Evolutionary conservation across 768 basidiomycete genomes (phyloP).

Genomic region (Mycena rosella): DNA sequence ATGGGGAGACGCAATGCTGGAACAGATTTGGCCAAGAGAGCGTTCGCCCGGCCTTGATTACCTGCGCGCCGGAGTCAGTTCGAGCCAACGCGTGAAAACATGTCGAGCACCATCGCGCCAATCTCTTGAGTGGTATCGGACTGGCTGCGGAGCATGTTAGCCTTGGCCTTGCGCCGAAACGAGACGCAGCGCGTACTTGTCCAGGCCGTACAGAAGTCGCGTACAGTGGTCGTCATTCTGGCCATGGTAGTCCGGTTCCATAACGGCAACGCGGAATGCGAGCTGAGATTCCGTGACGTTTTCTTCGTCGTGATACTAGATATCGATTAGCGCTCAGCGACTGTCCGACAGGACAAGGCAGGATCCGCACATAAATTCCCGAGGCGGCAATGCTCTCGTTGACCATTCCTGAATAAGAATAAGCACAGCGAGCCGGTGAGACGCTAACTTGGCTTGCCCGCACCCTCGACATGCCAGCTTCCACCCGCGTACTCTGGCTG

Average conservation of each 20-base stretch:
- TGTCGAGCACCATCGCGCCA: conserved; percentile 45
- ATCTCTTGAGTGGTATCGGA: conserved; percentile 37
- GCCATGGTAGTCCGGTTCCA: conserved; percentile 28
- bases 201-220: conserved; percentile 25
- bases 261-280: conserved; percentile 27
- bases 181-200: conserved; percentile 2
- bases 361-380: conserved; percentile 36
- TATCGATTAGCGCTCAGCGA: no score
- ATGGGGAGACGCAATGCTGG: conserved; percentile 53
- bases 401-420: conserved; percentile 32
- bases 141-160: background rate
- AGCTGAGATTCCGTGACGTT: conserved; percentile 36
- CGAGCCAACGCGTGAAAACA: background rate
- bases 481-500: conserved; percentile 37
- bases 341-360: background rate
- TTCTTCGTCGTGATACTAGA: conserved; percentile 37
- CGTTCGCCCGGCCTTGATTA: no score
- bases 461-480: conserved; percentile 42
- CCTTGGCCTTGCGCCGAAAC: background rate
- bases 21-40: conserved; percentile 54
- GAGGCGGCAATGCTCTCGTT: conserved; percentile 40
- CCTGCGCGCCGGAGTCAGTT: background rate
- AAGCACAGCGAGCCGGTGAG: background rate
- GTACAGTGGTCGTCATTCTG: conserved; percentile 36
- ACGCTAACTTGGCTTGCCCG: background rate